These are phyloP conservation scores for Fusarium sp. DNA, from an alignment of 2,329 filamentous ascomycete genomes.

Conservation along the genomic window DNA sequence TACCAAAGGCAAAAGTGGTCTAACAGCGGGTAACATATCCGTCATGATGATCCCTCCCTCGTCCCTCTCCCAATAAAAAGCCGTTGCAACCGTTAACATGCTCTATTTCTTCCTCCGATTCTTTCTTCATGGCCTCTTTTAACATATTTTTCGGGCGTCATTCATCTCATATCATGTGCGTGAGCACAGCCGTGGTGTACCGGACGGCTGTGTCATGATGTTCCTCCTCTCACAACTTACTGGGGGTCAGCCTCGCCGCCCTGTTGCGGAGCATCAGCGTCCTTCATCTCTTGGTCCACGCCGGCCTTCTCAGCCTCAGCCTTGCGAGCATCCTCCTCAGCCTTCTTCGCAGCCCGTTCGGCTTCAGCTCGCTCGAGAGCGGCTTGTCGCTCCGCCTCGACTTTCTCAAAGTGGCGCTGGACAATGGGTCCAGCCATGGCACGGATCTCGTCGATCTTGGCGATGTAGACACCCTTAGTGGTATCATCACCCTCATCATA, in stretches of 20 bases:
- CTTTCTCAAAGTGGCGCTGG: conserved; percentile 95
- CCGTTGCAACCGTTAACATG: conserved; percentile 43
- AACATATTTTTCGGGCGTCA: conserved; percentile 39
- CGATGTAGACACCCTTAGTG: conserved; percentile 90
- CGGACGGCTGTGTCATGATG: conserved; percentile 5
- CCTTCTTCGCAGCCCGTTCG: conserved; percentile 81
- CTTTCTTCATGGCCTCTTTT: conserved; percentile 32
- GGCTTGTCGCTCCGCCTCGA: conserved; percentile 86
- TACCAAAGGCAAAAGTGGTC: conserved; percentile 47
- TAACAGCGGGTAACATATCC: conserved; percentile 48
- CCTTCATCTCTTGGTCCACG: conserved; percentile 73
- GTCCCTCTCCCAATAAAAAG: conserved; percentile 35
- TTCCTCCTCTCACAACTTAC: conserved; percentile 44
- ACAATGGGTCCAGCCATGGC: conserved; percentile 90
- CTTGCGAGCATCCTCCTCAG: conserved; percentile 68
- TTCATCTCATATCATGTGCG: conserved; percentile 42
- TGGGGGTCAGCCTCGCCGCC: conserved; percentile 58
- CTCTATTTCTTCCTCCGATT: conserved; percentile 32
- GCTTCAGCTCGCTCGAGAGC: conserved; percentile 82
- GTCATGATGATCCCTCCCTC: conserved; percentile 46
- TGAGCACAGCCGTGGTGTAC: background rate
- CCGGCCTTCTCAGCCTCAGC: conserved; percentile 63
- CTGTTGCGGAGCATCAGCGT: conserved; percentile 66
- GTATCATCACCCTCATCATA: conserved; percentile 97
- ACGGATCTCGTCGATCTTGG: conserved; percentile 97